phyloP scores from a whole-genome alignment of 345 rosid genomes.

The Isatis tinctoria region DNA sequence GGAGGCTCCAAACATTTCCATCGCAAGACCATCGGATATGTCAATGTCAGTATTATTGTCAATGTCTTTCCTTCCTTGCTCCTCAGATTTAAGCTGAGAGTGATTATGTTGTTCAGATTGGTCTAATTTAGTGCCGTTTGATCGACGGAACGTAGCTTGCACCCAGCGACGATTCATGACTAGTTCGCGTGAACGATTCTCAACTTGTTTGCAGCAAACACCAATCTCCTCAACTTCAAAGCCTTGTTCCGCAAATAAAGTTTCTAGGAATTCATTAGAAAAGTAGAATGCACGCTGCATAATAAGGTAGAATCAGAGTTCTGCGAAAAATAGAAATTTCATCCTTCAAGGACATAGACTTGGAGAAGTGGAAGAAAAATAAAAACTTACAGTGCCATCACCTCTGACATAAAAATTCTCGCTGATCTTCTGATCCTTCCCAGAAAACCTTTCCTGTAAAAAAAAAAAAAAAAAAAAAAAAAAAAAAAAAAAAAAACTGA shows the following conservation, averaged over 20 bases:
- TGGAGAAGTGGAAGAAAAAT: background rate
- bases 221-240: constrained; percentile 68
- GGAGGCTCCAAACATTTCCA: constrained; percentile 70
- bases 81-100: constrained; percentile 20
- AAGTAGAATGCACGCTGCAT: constrained; percentile 91
- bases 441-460: constrained; percentile 75
- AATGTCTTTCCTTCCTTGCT: constrained; percentile 17
- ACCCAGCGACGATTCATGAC: constrained; percentile 96
- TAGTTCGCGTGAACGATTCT: constrained; percentile 78
- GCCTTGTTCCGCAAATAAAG: constrained; percentile 62
- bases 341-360: background rate
- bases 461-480: too few species aligned
- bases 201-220: constrained; percentile 88
- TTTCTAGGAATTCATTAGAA: constrained; percentile 66
- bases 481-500: too few species aligned
- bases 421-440: constrained; percentile 83
- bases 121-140: constrained; percentile 32
- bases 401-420: constrained; percentile 89
- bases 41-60: constrained; percentile 47
- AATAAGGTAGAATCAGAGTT: background rate
- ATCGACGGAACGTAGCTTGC: constrained; percentile 67
- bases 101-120: constrained; percentile 24
- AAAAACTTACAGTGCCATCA: constrained; percentile 90
- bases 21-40: constrained; percentile 72
- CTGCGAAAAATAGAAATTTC: background rate